Evolutionary conservation across 2,329 filamentous ascomycete species (phyloP), one percentile per base, ranked within the genome.

Genomic region (Colletotrichum sp.): DNA sequence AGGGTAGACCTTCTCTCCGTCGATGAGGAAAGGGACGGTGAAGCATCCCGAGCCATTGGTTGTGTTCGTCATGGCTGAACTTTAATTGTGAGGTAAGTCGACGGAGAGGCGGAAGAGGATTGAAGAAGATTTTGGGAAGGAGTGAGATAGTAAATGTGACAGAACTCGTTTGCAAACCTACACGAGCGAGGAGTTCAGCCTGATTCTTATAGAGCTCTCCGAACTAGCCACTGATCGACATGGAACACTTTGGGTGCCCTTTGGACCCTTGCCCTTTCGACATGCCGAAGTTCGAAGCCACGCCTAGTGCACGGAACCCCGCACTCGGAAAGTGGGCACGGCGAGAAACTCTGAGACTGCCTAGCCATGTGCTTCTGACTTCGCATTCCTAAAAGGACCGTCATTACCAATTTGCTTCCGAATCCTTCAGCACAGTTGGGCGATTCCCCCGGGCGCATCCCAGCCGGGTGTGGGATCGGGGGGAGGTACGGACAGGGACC

Each of bases 1-100:
- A 13, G 87, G 87, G 8, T 80, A 82, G 68, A 87, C 82, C 74
- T 91, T 88, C 80, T 84, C 82, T 76, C 86, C 87, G 72, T 85
- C 80, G 69, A 88, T 87, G 64, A 87, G 76, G 72, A 88, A 86
- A 8, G 87, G 86, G 22, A 87, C 83, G 5, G 67, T 76, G 30
- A 71, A 77, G 44, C 60, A 60, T 27, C 30, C 60, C 52, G 65
- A 22, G 28, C 59, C 64, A 32, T 76, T 74, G 22, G 59, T 32
- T 44, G 73, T 69, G 30, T 44, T 5, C 32, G 67, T 59, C 71
- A 75, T 75, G 39, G 61, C 19, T 75, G 22, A 61, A 61, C 27
- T 25, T 55, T 63, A 44, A 27, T 76, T 28, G 57, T 27, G 34
- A 52, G 30, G 27, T 19, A 25, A 27, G 27, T 30, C 28, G 30